These are phyloP conservation scores for Fusarium decemcellulare DNA, from an alignment of 2,329 filamentous ascomycete species.

Conservation along the genomic window DNA sequence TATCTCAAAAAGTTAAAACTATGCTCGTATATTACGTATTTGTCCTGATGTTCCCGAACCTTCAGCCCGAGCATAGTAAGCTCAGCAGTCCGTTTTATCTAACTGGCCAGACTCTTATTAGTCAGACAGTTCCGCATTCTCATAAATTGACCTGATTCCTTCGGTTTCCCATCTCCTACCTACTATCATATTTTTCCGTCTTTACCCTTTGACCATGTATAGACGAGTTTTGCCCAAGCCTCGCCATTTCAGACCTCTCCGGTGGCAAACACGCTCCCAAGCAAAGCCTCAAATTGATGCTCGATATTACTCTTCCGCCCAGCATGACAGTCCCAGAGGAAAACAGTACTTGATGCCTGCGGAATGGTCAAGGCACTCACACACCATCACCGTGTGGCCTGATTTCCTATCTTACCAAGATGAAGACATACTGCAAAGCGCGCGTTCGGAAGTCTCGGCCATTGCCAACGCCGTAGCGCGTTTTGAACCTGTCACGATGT, in stretches of 20 bases:
- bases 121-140: too few species aligned
- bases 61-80: too few species aligned
- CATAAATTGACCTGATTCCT: too few species aligned
- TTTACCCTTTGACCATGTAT: background rate
- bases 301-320: background rate
- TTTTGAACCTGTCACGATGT: slow-evolving; percentile 47
- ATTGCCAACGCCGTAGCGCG: slow-evolving; percentile 44
- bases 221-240: background rate
- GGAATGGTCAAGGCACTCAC: slow-evolving; percentile 30
- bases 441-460: slow-evolving; percentile 41
- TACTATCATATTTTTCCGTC: too few species aligned
- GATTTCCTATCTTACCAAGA: slow-evolving; percentile 9
- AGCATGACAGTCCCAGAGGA: background rate
- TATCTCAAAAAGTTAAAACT: too few species aligned
- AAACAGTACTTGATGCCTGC: slow-evolving; percentile 21
- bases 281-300: background rate
- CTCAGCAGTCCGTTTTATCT: too few species aligned
- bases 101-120: too few species aligned
- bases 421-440: background rate
- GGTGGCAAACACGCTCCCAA: background rate
- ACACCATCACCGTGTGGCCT: slow-evolving; percentile 34
- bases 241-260: background rate
- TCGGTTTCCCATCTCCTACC: too few species aligned
- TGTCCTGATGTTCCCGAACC: too few species aligned
- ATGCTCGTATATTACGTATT: too few species aligned